Base-by-base conservation (phyloP, 805 yeast genomes). In the Lipomyces orientalis region DNA sequence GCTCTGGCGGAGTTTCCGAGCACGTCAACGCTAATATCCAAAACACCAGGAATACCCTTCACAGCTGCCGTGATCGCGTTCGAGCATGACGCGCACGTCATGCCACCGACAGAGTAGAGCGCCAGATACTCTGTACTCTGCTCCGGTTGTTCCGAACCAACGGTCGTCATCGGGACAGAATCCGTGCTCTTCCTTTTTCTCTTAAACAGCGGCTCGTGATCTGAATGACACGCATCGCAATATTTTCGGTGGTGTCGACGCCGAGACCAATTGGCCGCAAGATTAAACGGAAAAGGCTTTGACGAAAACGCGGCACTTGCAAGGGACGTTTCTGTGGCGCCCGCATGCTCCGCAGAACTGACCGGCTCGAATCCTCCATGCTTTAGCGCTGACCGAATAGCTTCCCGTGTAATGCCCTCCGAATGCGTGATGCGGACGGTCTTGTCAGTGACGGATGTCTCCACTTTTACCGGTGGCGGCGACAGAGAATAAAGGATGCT, bases 61-160 rank as follows among this genome's bases (percentile, higher is more conserved):
- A 80, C 77, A 0, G 86, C 84, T 19, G 77, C 77, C 0, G 84
- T 81, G 34, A 89, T 82, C 1, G 86, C 76, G 1, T 83, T 79
- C 7, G 85, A 76, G 74, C 92, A 88, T 4, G 88, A 79, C 3
- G 89, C 86, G 74, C 92, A 88, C 1, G 90, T 85, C 92, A 89
- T 88, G 1, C 91, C 92, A 10, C 83, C 83, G 61, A 89, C 80
- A 7, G 87, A 79, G 64, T 85, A 83, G 0, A 85, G 83, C 0
- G 89, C 91, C 59, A 86, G 75, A 67, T 77, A 84, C 56, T 79
- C 76, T 33, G 76, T 70, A 29, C 64, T 58, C 16, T 66, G 69
- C 19, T 62, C 78, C 49, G 76, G 79, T 25, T 77, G 52, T 2
- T 75, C 76, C 54, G 61, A 57, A 10, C 9, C 14, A 14, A 22